Base-by-base conservation (phyloP, 2,329 filamentous ascomycete genomes). In the Aspergillus tubingensis region DNA sequence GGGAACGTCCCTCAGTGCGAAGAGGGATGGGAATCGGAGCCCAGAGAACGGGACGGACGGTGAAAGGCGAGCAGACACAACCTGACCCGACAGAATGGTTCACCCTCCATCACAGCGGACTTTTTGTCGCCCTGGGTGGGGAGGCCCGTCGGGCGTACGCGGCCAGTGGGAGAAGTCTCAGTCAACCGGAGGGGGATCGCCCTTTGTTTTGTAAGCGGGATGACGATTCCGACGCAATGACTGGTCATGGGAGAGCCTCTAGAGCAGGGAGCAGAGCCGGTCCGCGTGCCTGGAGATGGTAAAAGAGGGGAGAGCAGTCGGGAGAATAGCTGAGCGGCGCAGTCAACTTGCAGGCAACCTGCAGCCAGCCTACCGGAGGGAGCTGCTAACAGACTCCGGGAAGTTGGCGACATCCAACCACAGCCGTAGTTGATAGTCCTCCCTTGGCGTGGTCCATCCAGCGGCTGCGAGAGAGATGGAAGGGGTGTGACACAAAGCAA, bases 401-500 rank as follows among this genome's bases (percentile, higher is more conserved):
- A 41, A 52, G 50, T 32, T 39, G 50, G 36, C 30, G 8, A 41
- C 17, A 36, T 57, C 32, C 39, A 54, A 44, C 32, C 49, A 47
- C 23, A 15, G 43, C 49, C 44, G 59, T 54, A 59, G 64, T 64
- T 61, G 67, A 64, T 63, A 59, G 67, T 64, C 62, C 25, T 60
- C 73, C 60, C 73, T 74, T 74, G 70, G 73, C 72, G 62, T 65
- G 67, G 72, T 70, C 71, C 70, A 72, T 74, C 66, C 66, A 64
- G 61, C 50, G 59, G 58, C 48, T 53, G 41, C 44, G 54, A 54
- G 50, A 48, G 47, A 5, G 44, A 58, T 30, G 44, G 50, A 41
- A 50, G 49, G 39, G 27, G 19, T 30, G 41, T 27, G 27, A 52
- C 32, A 60, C 53, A 53, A 63, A 55, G 57, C 30, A 30, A 49